phyloP scores from a whole-genome alignment of 495 filamentous ascomycete species.

The Oidiodendron maius region DNA sequence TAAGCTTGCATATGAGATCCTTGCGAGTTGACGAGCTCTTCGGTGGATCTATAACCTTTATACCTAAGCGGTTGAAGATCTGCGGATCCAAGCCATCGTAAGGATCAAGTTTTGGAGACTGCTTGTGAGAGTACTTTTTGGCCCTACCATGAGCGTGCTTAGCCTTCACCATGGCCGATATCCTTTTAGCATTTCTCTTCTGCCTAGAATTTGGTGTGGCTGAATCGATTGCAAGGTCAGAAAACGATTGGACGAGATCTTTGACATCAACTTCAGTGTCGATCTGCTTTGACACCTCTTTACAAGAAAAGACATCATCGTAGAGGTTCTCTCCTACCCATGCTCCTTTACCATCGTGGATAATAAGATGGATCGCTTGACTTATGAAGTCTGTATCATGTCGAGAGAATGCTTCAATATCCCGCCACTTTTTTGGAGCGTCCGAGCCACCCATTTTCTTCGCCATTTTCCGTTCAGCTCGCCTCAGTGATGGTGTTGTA shows the following conservation, averaged over 20 bases:
- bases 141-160: background rate
- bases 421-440: background rate
- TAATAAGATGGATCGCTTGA: constrained; percentile 17
- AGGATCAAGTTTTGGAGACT: background rate
- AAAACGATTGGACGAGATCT: background rate
- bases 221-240: background rate
- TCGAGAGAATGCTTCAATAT: constrained; percentile 10
- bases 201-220: constrained; percentile 9
- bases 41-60: constrained; percentile 10
- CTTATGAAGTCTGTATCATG: constrained; percentile 19
- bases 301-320: constrained; percentile 3
- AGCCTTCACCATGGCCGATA: background rate
- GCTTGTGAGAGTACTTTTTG: constrained; percentile 4
- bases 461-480: constrained; percentile 12
- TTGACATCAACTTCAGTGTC: constrained; percentile 1
- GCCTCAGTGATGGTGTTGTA: constrained; percentile 2
- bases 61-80: constrained; percentile 20
- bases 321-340: constrained; percentile 18
- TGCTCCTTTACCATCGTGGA: constrained; percentile 19
- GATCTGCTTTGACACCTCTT: background rate
- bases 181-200: constrained; percentile 9
- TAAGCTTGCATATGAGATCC: constrained; percentile 16
- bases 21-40: constrained; percentile 13
- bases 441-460: constrained; percentile 6
- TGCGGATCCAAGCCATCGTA: constrained; percentile 14